These are phyloP conservation scores for Lactarius hengduanensis DNA, from an alignment of 768 basidiomycete species.

Conservation along the genomic window DNA sequence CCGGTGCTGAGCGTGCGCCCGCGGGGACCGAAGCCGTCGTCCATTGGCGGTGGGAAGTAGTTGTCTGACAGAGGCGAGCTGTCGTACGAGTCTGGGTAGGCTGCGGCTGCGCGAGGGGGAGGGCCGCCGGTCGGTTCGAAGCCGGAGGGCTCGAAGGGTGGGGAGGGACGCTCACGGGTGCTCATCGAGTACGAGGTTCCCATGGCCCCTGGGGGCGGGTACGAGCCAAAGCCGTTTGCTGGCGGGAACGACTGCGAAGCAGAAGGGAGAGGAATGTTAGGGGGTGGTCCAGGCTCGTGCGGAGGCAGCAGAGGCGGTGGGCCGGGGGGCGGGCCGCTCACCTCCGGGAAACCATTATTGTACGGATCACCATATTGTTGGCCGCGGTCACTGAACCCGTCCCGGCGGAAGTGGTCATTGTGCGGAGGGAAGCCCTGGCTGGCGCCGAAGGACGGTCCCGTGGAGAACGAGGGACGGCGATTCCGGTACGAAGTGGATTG, in stretches of 20 bases:
- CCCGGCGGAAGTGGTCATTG: conserved; percentile 22
- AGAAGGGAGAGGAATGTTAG: conserved; percentile 9
- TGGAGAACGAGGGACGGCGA: conserved; percentile 21
- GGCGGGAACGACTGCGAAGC: conserved; percentile 11
- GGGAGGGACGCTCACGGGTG: conserved; percentile 21
- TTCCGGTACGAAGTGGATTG: not conserved
- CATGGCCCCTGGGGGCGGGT: conserved; percentile 19
- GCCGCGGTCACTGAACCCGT: conserved; percentile 12
- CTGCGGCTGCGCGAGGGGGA: conserved; percentile 7
- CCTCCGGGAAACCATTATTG: conserved; percentile 18
- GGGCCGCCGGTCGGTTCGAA: conserved; percentile 16
- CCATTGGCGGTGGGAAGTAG: conserved; percentile 17
- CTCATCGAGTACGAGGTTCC: conserved; percentile 10
- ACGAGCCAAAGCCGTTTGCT: not conserved
- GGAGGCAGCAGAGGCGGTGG: conserved; percentile 7
- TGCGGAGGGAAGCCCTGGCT: conserved; percentile 3
- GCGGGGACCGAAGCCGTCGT: conserved; percentile 14
- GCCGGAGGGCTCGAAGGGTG: conserved; percentile 7
- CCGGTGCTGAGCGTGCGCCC: conserved; percentile 25
- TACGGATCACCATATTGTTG: conserved; percentile 16
- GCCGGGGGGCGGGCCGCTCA: conserved; percentile 22
- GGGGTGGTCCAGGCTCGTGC: not conserved
- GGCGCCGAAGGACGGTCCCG: conserved; percentile 6
- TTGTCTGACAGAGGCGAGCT: conserved; percentile 26
- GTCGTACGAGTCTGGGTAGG: conserved; percentile 23